Evolutionary conservation across 805 yeast genomes (phyloP), one percentile per base, ranked within the genome.

Genomic region (Sugiyamaella americana): DNA sequence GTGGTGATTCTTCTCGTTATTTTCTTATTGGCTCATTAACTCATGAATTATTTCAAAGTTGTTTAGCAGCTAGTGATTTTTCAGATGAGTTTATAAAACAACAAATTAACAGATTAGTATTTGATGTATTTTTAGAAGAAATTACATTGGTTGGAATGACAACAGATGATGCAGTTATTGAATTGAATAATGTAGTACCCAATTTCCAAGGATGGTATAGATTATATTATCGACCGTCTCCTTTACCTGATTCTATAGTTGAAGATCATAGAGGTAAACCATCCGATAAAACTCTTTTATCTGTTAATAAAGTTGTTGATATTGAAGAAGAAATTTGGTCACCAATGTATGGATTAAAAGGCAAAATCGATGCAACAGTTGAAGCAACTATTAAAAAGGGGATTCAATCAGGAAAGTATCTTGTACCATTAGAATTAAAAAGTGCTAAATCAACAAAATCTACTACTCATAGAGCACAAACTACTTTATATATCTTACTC

Each of bases 281-380:
- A 16, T 45, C 51, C 19, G 60, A 57, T n/a, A 64, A 65, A 19
- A 62, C 75, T 1, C 65, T 66, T 8, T 69, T 80, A 37, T 70
- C 82, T 0, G 79, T 84, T 0, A 69, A 77, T 13, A 79, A 82
- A 48, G 75, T 88, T 5, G 68, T 87, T 29, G 96, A 86, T 58
- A 78, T 87, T 6, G 99, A 93, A 63, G 97, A 93, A 58, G 84
- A 81, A 56, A 82, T 93, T 11, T 81, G 95, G 87, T 87, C 97
- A 0, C 95, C 97, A 0, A 74, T 78, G 59, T 88, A 76, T 67
- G 99, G 99, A 0, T 65, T 93, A 5, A 78, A 87, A 54, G 99
- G 99, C 0, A 78, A 82, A 55, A 79, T 89, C 16, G 99, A 93
- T 67, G 96, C 83, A 2, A 87, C 96, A 0, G 73, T 87, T 1